These are phyloP conservation scores for Aureobasidium subglaciale DNA, from an alignment of 2,329 filamentous ascomycete species.

Conservation along the genomic window DNA sequence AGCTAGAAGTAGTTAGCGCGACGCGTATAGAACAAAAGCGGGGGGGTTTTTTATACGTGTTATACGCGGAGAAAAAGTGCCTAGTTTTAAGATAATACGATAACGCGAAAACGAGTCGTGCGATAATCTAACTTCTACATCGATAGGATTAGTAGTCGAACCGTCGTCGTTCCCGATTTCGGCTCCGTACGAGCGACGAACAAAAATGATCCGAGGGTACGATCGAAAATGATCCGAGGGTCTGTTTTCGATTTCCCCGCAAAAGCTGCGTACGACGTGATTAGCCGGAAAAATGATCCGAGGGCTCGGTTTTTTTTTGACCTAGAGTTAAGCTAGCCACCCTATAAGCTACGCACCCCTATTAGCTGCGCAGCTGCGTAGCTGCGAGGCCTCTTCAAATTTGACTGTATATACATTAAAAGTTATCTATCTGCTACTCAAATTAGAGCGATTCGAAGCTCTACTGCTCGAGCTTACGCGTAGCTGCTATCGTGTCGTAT, in stretches of 20 bases:
- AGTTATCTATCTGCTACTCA: slow-evolving; percentile 5
- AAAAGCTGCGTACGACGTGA: too few species aligned
- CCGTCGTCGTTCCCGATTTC: neutral
- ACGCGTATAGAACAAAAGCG: neutral
- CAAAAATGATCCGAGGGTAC: too few species aligned
- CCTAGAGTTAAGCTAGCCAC: neutral
- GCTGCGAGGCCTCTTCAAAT: neutral
- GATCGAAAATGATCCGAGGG: too few species aligned
- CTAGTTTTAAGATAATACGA: neutral
- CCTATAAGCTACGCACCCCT: neutral
- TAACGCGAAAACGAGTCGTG: neutral
- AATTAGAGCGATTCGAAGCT: too few species aligned
- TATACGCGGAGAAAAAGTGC: neutral
- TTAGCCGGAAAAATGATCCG: too few species aligned
- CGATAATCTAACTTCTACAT: neutral
- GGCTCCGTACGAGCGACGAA: too few species aligned
- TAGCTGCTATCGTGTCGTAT: neutral
- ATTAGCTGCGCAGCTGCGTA: neutral
- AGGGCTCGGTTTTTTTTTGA: too few species aligned
- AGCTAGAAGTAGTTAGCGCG: neutral
- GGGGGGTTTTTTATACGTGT: neutral
- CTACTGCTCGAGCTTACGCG: neutral
- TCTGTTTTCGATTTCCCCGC: too few species aligned
- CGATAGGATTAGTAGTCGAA: neutral
- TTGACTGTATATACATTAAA: slow-evolving; percentile 3